These are phyloP conservation scores for Microdochium paspali DNA, from an alignment of 2,329 filamentous ascomycete genomes.

Conservation along the genomic window DNA sequence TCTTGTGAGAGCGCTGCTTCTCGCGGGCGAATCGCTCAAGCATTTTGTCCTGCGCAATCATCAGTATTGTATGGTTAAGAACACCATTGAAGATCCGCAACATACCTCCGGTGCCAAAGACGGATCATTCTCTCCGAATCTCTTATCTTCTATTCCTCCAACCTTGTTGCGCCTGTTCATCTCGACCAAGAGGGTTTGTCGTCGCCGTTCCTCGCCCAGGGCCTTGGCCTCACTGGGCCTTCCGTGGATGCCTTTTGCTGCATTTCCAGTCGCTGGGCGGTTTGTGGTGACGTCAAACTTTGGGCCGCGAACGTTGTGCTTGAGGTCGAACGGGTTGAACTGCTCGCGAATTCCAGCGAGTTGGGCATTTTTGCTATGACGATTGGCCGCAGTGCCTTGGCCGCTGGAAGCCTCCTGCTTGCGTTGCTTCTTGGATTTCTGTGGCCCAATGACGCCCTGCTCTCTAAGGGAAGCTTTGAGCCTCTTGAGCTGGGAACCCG, in stretches of 20 bases:
- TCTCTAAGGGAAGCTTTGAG: slow-evolving; percentile 85
- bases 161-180: slow-evolving; percentile 85
- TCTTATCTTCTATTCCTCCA: slow-evolving; percentile 82
- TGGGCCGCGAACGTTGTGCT: slow-evolving; percentile 63
- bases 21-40: slow-evolving; percentile 84
- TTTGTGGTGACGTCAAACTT: slow-evolving; percentile 81
- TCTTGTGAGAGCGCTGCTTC: slow-evolving; percentile 71
- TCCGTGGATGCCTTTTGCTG: slow-evolving; percentile 53
- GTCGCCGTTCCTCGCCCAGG: slow-evolving; percentile 76
- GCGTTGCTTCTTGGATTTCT: slow-evolving; percentile 92
- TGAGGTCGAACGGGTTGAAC: slow-evolving; percentile 97
- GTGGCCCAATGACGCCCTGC: slow-evolving; percentile 81
- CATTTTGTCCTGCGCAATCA: slow-evolving; percentile 90
- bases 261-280: slow-evolving; percentile 40
- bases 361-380: slow-evolving; percentile 66
- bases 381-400: slow-evolving; percentile 58
- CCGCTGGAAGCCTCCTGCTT: slow-evolving; percentile 61
- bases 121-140: slow-evolving; percentile 93
- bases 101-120: slow-evolving; percentile 23
- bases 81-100: not conserved
- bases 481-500: slow-evolving; percentile 92
- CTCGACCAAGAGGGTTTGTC: slow-evolving; percentile 77
- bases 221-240: slow-evolving; percentile 80
- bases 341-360: slow-evolving; percentile 83
- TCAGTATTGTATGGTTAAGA: slow-evolving; percentile 19